These are phyloP conservation scores for Candida coquimbonensis DNA, from an alignment of 805 yeast species.

Conservation along the genomic window DNA sequence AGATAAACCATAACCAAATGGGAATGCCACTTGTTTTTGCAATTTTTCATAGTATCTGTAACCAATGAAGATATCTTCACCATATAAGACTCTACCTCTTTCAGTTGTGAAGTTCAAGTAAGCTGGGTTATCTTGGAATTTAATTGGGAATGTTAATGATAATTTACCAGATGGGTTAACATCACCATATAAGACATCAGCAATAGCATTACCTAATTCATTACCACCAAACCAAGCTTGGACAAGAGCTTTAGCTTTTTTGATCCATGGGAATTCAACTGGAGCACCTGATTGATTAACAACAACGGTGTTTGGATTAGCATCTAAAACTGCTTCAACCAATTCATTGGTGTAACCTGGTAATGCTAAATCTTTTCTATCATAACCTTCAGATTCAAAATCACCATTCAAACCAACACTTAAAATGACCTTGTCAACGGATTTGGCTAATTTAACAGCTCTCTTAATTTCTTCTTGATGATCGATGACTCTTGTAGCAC, in stretches of 20 bases:
- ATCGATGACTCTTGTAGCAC: slow-evolving; percentile 25
- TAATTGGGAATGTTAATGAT: slow-evolving; percentile 47
- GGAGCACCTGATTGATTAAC: slow-evolving; percentile 60
- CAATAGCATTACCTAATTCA: slow-evolving; percentile 52
- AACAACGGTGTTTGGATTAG: slow-evolving; percentile 43
- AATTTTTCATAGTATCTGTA: slow-evolving; percentile 53
- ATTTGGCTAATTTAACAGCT: slow-evolving; percentile 44
- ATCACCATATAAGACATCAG: slow-evolving; percentile 49
- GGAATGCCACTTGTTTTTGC: slow-evolving; percentile 41
- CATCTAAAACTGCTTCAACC: slow-evolving; percentile 36
- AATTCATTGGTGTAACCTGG: slow-evolving; percentile 43
- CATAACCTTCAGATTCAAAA: slow-evolving; percentile 57
- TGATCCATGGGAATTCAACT: slow-evolving; percentile 49
- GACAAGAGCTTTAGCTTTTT: slow-evolving; percentile 34
- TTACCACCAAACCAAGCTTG: slow-evolving; percentile 56
- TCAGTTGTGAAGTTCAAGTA: slow-evolving; percentile 44
- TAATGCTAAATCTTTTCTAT: slow-evolving; percentile 41
- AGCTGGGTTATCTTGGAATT: slow-evolving; percentile 48
- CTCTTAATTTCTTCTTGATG: slow-evolving; percentile 26
- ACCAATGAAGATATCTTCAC: slow-evolving; percentile 62
- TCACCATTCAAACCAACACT: slow-evolving; percentile 46
- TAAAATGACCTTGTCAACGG: slow-evolving; percentile 46
- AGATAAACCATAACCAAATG: slow-evolving; percentile 60
- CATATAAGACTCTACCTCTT: slow-evolving; percentile 49
- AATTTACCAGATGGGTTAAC: slow-evolving; percentile 55